Evolutionary conservation across 345 rosid species (phyloP).

Genomic region (Rhodomyrtus tomentosa): DNA sequence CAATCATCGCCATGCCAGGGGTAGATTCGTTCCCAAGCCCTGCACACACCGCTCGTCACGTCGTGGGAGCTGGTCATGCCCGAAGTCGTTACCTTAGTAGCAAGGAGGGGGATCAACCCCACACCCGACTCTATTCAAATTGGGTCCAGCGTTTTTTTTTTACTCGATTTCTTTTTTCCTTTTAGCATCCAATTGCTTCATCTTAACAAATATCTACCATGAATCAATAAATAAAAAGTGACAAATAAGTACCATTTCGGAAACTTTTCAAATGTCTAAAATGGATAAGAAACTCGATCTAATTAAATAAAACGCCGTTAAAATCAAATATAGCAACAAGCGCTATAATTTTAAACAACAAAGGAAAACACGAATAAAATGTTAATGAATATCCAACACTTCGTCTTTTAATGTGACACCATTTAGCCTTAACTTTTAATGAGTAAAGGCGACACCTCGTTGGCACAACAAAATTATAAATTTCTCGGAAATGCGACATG

Average conservation of each 20-base stretch:
- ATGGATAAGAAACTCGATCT: neutral
- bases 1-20: too few species aligned
- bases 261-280: neutral
- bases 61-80: too few species aligned
- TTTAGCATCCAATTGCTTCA: neutral
- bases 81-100: too few species aligned
- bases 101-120: too few species aligned
- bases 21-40: too few species aligned
- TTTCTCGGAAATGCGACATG: neutral
- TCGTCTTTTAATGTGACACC: neutral
- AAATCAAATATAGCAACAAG: neutral
- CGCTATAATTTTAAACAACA: neutral
- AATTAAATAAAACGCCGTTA: neutral
- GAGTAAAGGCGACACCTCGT: neutral
- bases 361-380: neutral
- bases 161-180: neutral
- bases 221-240: neutral
- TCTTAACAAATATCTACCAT: neutral
- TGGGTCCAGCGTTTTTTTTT: too few species aligned
- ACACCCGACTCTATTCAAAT: too few species aligned
- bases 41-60: too few species aligned
- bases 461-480: neutral
- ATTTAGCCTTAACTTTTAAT: neutral
- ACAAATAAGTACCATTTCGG: neutral
- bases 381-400: neutral